A percentile compares a stretch with the other conserved stretches of the same genome.
phyloP scores from a whole-genome alignment of 352 stramenopile species.

The Phytophthora foliorum region DNA sequence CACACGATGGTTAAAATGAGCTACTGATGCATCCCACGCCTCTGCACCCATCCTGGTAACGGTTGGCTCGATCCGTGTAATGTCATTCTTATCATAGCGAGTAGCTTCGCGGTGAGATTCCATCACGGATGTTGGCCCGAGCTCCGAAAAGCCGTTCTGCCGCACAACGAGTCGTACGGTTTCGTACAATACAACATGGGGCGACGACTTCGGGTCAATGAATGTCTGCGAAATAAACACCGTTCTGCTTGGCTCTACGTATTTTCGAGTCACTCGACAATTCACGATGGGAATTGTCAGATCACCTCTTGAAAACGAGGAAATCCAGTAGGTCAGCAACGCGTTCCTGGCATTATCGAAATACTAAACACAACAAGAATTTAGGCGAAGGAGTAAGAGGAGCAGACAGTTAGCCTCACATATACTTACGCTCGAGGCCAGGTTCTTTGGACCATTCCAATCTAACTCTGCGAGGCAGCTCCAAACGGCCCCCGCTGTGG shows the following conservation, averaged over 20 bases:
- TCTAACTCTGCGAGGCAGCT: conserved; percentile 14
- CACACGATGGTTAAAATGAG: conserved; percentile 21
- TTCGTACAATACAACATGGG: conserved; percentile 19
- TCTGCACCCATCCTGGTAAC: conserved; percentile 1
- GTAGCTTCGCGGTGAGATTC: conserved; percentile 20
- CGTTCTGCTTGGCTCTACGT: conserved; percentile 12
- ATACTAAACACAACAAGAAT: conserved; percentile 8
- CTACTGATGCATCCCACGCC: conserved; percentile 10
- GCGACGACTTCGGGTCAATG: conserved; percentile 2
- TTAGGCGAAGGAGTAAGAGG: neutral
- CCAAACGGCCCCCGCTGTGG: conserved; percentile 21
- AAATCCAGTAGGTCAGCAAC: conserved; percentile 15
- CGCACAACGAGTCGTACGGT: conserved; percentile 12
- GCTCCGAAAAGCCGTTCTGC: neutral
- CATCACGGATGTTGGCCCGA: conserved; percentile 7
- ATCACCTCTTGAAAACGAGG: conserved; percentile 6
- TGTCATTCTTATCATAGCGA: conserved; percentile 8
- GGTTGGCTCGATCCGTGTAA: neutral
- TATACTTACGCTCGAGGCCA: conserved; percentile 20
- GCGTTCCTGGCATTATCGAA: conserved; percentile 19
- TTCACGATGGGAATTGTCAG: conserved; percentile 12
- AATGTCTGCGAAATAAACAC: conserved; percentile 18
- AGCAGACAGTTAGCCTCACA: neutral
- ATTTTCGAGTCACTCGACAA: conserved; percentile 22
- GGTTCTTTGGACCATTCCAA: conserved; percentile 4